A percentile compares a stretch with the other conserved stretches of the same genome.
phyloP scores from a whole-genome alignment of 768 basidiomycete genomes.

The Calocybe gangraenosa region DNA sequence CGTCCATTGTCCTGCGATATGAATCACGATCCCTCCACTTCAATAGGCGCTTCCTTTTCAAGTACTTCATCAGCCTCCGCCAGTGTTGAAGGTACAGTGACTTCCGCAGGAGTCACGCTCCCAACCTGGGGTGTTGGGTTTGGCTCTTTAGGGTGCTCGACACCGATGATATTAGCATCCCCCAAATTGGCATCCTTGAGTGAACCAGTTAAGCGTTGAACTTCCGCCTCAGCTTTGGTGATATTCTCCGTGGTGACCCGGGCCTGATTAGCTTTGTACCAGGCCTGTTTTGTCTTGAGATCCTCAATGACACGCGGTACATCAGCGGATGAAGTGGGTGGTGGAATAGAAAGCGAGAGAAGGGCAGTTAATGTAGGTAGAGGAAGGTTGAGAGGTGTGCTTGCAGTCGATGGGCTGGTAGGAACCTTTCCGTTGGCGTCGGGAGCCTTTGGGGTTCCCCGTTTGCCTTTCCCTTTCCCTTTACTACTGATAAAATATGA shows the following conservation, averaged over 20 bases:
- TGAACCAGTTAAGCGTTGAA: slow-evolving; percentile 52
- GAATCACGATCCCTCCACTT: slow-evolving; percentile 16
- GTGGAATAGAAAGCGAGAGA: slow-evolving; percentile 83
- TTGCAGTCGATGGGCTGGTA: slow-evolving; percentile 21
- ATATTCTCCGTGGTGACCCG: slow-evolving; percentile 76
- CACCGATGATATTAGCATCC: slow-evolving; percentile 31
- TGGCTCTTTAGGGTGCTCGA: slow-evolving; percentile 42
- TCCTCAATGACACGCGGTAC: slow-evolving; percentile 84
- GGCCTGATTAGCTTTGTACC: slow-evolving; percentile 91
- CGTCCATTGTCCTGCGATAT: slow-evolving; percentile 3
- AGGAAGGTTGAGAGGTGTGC: slow-evolving; percentile 61
- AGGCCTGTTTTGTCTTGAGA: slow-evolving; percentile 89
- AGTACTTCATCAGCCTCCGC: slow-evolving; percentile 37
- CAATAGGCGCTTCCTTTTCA: slow-evolving; percentile 25
- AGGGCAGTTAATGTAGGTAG: slow-evolving; percentile 86
- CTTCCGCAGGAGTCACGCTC: slow-evolving; percentile 24
- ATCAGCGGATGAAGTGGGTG: slow-evolving; percentile 74
- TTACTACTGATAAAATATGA: slow-evolving; percentile 75
- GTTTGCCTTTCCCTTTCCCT: slow-evolving; percentile 61
- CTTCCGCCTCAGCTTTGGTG: slow-evolving; percentile 74
- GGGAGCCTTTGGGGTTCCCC: slow-evolving; percentile 39
- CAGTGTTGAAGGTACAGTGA: slow-evolving; percentile 34
- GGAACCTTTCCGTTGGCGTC: slow-evolving; percentile 28
- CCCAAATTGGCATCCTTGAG: slow-evolving; percentile 31
- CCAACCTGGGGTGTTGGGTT: slow-evolving; percentile 35